These are phyloP conservation scores for Dactylellina drechsleri DNA, from an alignment of 2,329 filamentous ascomycete genomes.

Conservation along the genomic window DNA sequence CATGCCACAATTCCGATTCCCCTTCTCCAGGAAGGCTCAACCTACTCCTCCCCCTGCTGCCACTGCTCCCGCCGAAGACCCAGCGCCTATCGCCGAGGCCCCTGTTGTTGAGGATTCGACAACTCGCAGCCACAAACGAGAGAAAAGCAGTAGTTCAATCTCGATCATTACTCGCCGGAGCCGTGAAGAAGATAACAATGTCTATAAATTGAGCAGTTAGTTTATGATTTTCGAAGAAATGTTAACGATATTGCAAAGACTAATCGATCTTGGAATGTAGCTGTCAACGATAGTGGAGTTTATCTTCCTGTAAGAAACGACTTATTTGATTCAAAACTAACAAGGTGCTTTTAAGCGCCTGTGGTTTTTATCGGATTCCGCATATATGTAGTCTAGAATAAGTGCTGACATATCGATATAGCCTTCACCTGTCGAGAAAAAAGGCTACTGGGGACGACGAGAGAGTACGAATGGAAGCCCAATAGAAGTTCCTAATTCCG, in stretches of 20 bases:
- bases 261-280: conserved; percentile 73
- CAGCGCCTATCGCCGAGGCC: conserved; percentile 6
- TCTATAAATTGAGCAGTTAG: conserved; percentile 58
- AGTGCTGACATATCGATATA: conserved; percentile 61
- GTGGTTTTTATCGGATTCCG: neutral
- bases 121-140: conserved; percentile 39
- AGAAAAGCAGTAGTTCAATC: conserved; percentile 39
- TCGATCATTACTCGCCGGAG: conserved; percentile 46
- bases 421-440: conserved; percentile 90
- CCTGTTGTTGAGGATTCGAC: conserved; percentile 27
- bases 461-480: conserved; percentile 65
- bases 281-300: conserved; percentile 94
- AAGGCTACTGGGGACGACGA: conserved; percentile 76
- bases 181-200: conserved; percentile 56
- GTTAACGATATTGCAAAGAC: conserved; percentile 53
- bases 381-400: neutral
- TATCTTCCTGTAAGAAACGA: conserved; percentile 80
- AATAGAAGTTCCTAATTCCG: conserved; percentile 65
- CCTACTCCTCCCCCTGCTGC: conserved; percentile 10
- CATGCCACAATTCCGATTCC: conserved; percentile 53
- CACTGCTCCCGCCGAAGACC: conserved; percentile 23
- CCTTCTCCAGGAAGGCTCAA: conserved; percentile 42
- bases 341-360: neutral
- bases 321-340: conserved; percentile 3
- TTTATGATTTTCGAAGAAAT: neutral